A percentile compares a stretch with the other conserved stretches of the same genome.
Evolutionary conservation across 208 protist genomes (phyloP).

Genomic region (Porcisia hertigi): DNA sequence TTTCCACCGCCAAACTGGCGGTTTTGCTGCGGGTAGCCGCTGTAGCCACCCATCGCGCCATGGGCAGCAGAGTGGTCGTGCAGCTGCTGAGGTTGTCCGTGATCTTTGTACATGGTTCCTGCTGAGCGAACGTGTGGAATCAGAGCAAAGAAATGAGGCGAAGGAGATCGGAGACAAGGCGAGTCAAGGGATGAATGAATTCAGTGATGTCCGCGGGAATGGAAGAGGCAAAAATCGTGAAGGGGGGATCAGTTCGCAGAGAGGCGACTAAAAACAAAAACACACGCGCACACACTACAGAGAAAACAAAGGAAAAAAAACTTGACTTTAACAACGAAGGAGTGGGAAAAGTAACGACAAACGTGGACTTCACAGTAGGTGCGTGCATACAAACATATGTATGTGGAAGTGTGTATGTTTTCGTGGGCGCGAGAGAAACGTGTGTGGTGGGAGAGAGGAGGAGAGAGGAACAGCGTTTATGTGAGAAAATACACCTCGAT

Average conservation of each 20-base stretch:
- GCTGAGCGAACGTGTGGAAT: slow-evolving; percentile 17
- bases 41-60: slow-evolving; percentile 16
- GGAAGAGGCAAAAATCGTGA: neutral
- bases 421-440: neutral
- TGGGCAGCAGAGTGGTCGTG: neutral
- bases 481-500: neutral
- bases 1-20: slow-evolving; percentile 17
- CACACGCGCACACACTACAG: neutral
- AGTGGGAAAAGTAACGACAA: slow-evolving; percentile 21
- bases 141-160: slow-evolving; percentile 11
- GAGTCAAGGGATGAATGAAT: neutral
- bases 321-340: slow-evolving; percentile 5
- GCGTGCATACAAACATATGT: no score
- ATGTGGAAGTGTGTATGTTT: neutral
- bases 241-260: neutral
- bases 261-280: neutral
- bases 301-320: slow-evolving; percentile 4
- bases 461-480: neutral
- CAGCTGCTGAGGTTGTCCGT: slow-evolving; percentile 9
- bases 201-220: neutral
- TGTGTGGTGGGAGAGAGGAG: neutral
- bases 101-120: slow-evolving; percentile 20
- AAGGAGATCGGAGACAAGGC: neutral
- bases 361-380: neutral
- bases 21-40: slow-evolving; percentile 33